Conservation (phyloP, 345 rosid genomes). For the Cardamine chenopodiifolia region DNA sequence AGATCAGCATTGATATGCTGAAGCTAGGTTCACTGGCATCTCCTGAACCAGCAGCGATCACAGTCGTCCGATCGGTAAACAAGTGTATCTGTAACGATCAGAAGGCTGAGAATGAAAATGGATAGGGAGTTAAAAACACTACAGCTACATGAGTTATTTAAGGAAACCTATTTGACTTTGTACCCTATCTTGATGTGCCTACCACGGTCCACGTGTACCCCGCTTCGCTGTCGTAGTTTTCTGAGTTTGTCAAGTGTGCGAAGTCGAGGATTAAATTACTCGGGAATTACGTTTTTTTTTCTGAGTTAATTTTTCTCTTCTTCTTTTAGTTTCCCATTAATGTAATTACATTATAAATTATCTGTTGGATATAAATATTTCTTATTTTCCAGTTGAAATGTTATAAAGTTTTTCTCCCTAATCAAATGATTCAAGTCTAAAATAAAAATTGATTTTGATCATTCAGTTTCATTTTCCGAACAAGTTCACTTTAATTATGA, state of each 20-base stretch:
- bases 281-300: slow-evolving; percentile 21
- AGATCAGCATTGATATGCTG: slow-evolving; percentile 36
- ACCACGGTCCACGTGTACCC: slow-evolving; percentile 21
- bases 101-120: slow-evolving; percentile 33
- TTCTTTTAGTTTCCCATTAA: slow-evolving; percentile 27
- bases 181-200: slow-evolving; percentile 4
- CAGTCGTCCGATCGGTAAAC: slow-evolving; percentile 22
- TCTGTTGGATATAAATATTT: slow-evolving; percentile 21
- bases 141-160: slow-evolving; percentile 11
- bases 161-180: slow-evolving; percentile 31
- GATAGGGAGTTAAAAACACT: slow-evolving; percentile 24
- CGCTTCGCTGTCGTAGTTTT: neutral
- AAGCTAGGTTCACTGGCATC: slow-evolving; percentile 35
- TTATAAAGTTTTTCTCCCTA: no score
- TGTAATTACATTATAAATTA: slow-evolving; percentile 24
- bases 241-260: slow-evolving; percentile 32
- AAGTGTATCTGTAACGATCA: slow-evolving; percentile 33
- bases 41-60: slow-evolving; percentile 31
- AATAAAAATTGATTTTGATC: neutral
- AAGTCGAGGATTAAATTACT: slow-evolving; percentile 29
- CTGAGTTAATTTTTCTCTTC: slow-evolving; percentile 27
- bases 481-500: neutral
- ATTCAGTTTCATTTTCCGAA: neutral
- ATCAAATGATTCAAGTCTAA: no score
- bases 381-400: slow-evolving; percentile 7